phyloP scores from a whole-genome alignment of 129 eudicot species.

The Centella asiatica region DNA sequence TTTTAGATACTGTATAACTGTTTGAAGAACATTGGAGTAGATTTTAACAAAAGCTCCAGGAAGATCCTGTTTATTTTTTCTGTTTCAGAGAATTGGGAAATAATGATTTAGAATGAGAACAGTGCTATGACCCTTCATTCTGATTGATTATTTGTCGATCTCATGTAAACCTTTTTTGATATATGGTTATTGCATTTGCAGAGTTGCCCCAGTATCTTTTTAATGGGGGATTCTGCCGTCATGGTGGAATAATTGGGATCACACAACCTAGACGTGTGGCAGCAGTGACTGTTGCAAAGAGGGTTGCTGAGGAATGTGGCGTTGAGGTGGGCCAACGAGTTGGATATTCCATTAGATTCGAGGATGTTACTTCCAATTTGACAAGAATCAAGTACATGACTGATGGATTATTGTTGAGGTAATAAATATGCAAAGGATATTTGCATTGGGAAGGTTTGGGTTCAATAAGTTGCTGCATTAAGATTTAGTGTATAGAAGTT shows the following conservation, averaged over 20 bases:
- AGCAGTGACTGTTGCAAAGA: constrained; percentile 87
- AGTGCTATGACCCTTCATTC: neutral
- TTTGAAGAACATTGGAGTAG: neutral
- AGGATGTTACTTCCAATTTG: constrained; percentile 68
- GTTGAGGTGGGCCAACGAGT: constrained; percentile 74
- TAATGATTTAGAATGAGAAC: neutral
- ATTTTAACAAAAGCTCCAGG: neutral
- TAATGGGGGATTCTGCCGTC: constrained; percentile 72
- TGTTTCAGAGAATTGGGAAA: neutral
- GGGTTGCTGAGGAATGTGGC: constrained; percentile 95
- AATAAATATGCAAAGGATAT: neutral
- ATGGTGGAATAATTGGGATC: constrained; percentile 72
- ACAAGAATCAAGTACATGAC: constrained; percentile 95
- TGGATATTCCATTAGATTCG: constrained; percentile 94
- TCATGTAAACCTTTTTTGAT: neutral
- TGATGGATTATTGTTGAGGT: constrained; percentile 88
- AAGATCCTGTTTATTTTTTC: neutral
- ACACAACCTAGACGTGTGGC: constrained; percentile 99
- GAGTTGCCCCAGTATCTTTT: constrained; percentile 84
- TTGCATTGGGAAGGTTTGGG: neutral
- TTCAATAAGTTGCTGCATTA: neutral
- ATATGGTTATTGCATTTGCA: constrained; percentile 15
- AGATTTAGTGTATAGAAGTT: too few species aligned
- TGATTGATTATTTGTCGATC: neutral
- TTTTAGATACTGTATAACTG: too few species aligned